A percentile compares a stretch with the other conserved stretches of the same genome.
Conservation (phyloP, 805 yeast species). For the Pachysolen tannophilus region DNA sequence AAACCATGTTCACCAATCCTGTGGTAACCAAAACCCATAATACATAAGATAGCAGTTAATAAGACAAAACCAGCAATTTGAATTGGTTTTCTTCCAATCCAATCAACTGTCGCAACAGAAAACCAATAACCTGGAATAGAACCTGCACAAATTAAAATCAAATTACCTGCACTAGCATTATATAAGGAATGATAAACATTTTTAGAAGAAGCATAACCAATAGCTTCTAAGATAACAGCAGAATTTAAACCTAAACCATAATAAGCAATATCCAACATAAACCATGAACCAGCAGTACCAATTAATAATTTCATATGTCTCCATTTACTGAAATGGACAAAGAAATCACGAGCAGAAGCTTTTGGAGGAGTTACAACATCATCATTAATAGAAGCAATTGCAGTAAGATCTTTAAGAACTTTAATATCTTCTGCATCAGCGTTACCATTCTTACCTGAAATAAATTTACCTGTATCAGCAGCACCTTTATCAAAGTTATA, state of each 20-base stretch:
- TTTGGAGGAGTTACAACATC: conserved; percentile 53
- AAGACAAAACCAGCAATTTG: conserved; percentile 71
- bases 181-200: conserved; percentile 66
- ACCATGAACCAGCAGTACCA: conserved; percentile 93
- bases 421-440: conserved; percentile 38
- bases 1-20: conserved; percentile 58
- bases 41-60: conserved; percentile 66
- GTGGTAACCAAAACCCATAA: conserved; percentile 79
- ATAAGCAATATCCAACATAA: conserved; percentile 81
- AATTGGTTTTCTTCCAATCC: conserved; percentile 76
- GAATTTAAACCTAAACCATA: conserved; percentile 85
- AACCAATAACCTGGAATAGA: conserved; percentile 92
- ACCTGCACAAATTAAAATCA: conserved; percentile 92
- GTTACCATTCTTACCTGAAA: conserved; percentile 41
- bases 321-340: conserved; percentile 74
- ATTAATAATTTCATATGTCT: conserved; percentile 73
- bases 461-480: conserved; percentile 46
- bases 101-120: conserved; percentile 72
- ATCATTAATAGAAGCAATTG: conserved; percentile 10
- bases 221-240: conserved; percentile 69
- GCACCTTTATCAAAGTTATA: conserved; percentile 49
- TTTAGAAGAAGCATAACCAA: conserved; percentile 70
- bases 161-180: conserved; percentile 84
- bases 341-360: conserved; percentile 74
- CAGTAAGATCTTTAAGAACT: conserved; percentile 33